Conservation (phyloP, 1,284 basidiomycete genomes). For the Tilletia walkeri region DNA sequence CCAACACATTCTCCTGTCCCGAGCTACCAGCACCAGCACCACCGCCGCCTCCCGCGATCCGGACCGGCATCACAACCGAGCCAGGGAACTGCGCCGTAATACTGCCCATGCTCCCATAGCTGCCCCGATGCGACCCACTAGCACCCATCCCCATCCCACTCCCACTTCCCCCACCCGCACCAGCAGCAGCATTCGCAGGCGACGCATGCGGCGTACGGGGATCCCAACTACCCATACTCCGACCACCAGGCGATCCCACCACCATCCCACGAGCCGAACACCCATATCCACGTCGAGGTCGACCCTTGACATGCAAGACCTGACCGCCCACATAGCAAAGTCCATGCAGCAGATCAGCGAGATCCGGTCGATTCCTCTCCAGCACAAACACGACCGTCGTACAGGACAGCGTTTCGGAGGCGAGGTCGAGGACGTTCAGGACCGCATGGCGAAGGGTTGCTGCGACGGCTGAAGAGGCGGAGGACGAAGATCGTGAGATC, state of each 20-base stretch:
- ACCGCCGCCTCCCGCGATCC: background rate
- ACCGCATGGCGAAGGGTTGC: conserved; percentile 9
- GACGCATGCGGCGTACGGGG: background rate
- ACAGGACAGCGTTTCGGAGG: conserved; percentile 5
- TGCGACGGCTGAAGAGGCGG: background rate
- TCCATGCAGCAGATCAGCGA: conserved; percentile 7
- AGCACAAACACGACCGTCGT: conserved; percentile 13
- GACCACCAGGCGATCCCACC: conserved; percentile 3
- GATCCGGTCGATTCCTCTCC: background rate
- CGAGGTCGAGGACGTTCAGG: conserved; percentile 15
- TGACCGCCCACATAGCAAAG: conserved; percentile 14
- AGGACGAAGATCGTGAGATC: background rate
- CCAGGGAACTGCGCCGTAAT: conserved; percentile 1
- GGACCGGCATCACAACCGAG: conserved; percentile 12
- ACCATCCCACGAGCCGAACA: background rate
- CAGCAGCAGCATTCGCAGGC: background rate
- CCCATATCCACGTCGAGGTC: background rate
- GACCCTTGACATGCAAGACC: conserved; percentile 13
- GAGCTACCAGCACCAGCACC: background rate
- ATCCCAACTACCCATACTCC: background rate
- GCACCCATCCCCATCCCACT: background rate
- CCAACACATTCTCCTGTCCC: background rate
- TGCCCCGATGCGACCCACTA: background rate
- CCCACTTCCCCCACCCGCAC: background rate
- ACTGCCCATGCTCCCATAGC: background rate